A percentile compares a stretch with the other conserved stretches of the same genome.
Conservation (phyloP, 2,329 filamentous ascomycete species). For the Grosmannia clavigera region DNA sequence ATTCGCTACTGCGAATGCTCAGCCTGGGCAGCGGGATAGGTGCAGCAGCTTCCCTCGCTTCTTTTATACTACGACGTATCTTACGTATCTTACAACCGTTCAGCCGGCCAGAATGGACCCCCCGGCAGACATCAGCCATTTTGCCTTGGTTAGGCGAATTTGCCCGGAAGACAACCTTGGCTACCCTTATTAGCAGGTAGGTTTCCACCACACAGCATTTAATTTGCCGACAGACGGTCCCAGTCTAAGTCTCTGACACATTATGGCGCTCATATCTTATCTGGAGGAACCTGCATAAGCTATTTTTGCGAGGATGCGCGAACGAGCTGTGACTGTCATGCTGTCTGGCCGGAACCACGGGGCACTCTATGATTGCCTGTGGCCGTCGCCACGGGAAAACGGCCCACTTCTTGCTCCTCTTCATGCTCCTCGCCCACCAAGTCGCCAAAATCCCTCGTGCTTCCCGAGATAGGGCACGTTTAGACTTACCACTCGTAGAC, state of each 20-base stretch:
- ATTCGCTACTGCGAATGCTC: background rate
- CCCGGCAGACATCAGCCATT: background rate
- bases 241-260: background rate
- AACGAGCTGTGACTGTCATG: background rate
- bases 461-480: background rate
- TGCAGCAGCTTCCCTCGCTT: background rate
- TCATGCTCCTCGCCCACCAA: background rate
- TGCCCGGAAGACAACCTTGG: no score
- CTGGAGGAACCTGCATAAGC: background rate
- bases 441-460: background rate
- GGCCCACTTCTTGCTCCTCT: background rate
- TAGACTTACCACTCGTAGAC: background rate
- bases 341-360: background rate
- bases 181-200: no score
- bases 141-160: background rate
- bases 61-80: background rate
- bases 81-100: no score
- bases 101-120: background rate
- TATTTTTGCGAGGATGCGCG: background rate
- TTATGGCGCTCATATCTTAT: background rate
- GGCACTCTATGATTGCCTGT: background rate
- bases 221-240: background rate
- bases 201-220: background rate
- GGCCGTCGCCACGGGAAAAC: no score
- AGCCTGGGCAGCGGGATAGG: background rate